phyloP scores from a whole-genome alignment of 2,329 filamentous ascomycete species.

The Penicillium sp. region DNA sequence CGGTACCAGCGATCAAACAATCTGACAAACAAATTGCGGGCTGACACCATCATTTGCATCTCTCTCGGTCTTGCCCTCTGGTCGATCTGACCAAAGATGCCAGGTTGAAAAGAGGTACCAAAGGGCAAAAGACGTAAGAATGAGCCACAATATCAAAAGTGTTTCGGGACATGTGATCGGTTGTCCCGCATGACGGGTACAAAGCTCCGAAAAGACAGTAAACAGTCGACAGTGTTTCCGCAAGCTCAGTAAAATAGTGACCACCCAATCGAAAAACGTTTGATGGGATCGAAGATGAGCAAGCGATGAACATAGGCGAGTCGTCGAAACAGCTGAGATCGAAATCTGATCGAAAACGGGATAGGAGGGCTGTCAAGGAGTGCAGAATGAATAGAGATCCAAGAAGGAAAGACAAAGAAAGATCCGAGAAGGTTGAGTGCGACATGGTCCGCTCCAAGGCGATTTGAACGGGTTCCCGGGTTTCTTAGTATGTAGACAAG shows the following conservation, averaged over 20 bases:
- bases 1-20: constrained; percentile 19
- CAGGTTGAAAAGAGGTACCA: constrained; percentile 23
- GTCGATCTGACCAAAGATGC: constrained; percentile 12
- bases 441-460: constrained; percentile 29
- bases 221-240: constrained; percentile 14
- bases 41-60: constrained; percentile 34
- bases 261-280: constrained; percentile 7
- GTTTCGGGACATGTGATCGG: constrained; percentile 32
- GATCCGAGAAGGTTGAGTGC: constrained; percentile 34
- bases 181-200: constrained; percentile 20
- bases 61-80: constrained; percentile 31
- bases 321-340: constrained; percentile 37
- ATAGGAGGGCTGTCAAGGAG: constrained; percentile 35
- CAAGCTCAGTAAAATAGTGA: constrained; percentile 13
- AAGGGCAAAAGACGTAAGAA: constrained; percentile 31
- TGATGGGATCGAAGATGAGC: constrained; percentile 15
- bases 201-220: constrained; percentile 15
- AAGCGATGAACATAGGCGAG: constrained; percentile 26
- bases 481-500: constrained; percentile 31
- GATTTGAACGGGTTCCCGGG: constrained; percentile 30
- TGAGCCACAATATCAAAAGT: constrained; percentile 35
- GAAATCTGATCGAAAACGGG: constrained; percentile 36
- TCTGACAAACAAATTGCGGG: constrained; percentile 20
- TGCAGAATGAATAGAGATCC: constrained; percentile 39
- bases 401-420: constrained; percentile 31